Conservation (phyloP, 148 eudicot genomes). For the Mesembryanthemum crystallinum region DNA sequence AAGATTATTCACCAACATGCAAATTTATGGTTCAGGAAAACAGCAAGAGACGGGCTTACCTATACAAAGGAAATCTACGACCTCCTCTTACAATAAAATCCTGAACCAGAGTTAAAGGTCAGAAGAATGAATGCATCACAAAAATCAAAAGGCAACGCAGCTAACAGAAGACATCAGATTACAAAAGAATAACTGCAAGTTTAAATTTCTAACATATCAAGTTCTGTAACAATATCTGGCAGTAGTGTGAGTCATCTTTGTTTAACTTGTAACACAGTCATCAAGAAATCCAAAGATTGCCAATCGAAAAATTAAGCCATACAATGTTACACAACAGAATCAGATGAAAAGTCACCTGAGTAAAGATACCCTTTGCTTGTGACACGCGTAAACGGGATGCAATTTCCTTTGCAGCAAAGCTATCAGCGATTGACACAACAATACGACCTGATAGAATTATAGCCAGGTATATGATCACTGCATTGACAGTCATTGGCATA, state of each 20-base stretch:
- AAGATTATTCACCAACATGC: no score
- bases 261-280: not conserved
- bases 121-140: slow-evolving; percentile 1
- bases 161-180: not conserved
- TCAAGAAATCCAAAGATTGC: not conserved
- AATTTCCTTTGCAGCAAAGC: slow-evolving; percentile 85
- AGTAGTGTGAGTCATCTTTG: not conserved
- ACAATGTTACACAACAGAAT: not conserved
- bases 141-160: not conserved
- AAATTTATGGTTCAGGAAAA: not conserved
- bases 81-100: slow-evolving; percentile 87
- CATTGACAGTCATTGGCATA: slow-evolving; percentile 90
- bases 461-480: slow-evolving; percentile 86
- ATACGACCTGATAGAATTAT: slow-evolving; percentile 69
- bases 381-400: slow-evolving; percentile 83
- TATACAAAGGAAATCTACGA: slow-evolving; percentile 74
- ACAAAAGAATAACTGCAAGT: not conserved
- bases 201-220: not conserved
- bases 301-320: not conserved
- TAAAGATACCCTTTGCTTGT: slow-evolving; percentile 78
- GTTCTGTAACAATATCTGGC: not conserved
- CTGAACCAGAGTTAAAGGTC: slow-evolving; percentile 37
- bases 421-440: slow-evolving; percentile 90
- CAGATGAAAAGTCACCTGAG: slow-evolving; percentile 55
- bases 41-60: slow-evolving; percentile 39